Conservation (phyloP, 139 green algal genomes). For the Pleodorina starrii region DNA sequence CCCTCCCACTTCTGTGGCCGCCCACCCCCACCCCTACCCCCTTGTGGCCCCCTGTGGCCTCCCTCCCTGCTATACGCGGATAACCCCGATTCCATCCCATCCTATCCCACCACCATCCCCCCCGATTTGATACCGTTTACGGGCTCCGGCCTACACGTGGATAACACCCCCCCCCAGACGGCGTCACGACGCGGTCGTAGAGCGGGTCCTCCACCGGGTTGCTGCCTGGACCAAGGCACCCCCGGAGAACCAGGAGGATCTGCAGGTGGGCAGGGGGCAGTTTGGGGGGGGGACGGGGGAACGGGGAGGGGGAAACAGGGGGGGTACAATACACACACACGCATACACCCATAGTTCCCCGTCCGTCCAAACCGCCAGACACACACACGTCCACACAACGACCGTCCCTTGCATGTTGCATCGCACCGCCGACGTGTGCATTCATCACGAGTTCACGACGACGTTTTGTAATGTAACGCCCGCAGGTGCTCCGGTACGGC, state of each 20-base stretch:
- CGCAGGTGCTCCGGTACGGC: conserved; percentile 81
- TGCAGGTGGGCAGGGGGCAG: conserved; percentile 42
- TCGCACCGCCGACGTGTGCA: too few relatives aligned
- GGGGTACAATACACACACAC: too few relatives aligned
- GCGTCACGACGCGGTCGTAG: conserved; percentile 33
- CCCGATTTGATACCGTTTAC: too few relatives aligned
- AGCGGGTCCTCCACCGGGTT: conserved; percentile 41
- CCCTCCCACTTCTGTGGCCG: too few relatives aligned
- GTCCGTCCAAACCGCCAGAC: too few relatives aligned
- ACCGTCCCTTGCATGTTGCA: too few relatives aligned
- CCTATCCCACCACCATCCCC: neutral
- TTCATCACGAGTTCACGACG: too few relatives aligned
- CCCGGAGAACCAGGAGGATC: conserved; percentile 51
- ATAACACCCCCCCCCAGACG: conserved; percentile 33
- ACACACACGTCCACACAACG: too few relatives aligned
- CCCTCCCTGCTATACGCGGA: neutral
- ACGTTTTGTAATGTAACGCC: too few relatives aligned
- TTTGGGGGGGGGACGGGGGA: neutral
- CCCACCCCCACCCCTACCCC: too few relatives aligned
- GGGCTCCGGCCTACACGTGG: too few relatives aligned
- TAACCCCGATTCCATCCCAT: neutral
- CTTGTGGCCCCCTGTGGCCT: neutral
- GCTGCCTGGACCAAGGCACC: conserved; percentile 38
- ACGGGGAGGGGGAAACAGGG: neutral
- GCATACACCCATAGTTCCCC: too few relatives aligned